Conservation (phyloP, 1,139 yeast species). For the Saccharomycopsis crataegensis region DNA sequence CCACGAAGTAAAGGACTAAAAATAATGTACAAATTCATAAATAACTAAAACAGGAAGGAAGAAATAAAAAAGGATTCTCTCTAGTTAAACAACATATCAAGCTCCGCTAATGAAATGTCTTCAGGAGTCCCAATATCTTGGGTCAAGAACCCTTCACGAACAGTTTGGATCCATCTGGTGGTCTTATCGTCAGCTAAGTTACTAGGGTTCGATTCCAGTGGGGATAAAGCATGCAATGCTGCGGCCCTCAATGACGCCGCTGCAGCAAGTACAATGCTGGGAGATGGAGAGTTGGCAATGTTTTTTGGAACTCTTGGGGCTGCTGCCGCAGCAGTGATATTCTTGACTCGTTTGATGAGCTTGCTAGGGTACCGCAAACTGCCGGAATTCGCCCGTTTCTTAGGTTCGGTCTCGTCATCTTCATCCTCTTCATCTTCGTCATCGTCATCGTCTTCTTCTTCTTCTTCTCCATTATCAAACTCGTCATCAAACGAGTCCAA, state of each 20-base stretch:
- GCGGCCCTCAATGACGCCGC: conserved; percentile 73
- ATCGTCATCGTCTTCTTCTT: conserved; percentile 27
- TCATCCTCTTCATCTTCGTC: conserved; percentile 20
- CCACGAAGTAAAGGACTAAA: neutral
- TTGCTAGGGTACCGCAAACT: conserved; percentile 8
- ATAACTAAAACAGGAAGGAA: neutral
- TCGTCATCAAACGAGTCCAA: conserved; percentile 38
- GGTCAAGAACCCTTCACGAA: conserved; percentile 60
- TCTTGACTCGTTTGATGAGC: conserved; percentile 12
- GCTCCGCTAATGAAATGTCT: conserved; percentile 62
- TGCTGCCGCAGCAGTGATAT: conserved; percentile 72
- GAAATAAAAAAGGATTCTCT: conserved; percentile 2
- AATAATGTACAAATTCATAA: too few species aligned
- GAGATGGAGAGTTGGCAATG: conserved; percentile 46
- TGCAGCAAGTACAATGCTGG: conserved; percentile 55
- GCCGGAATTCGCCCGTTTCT: conserved; percentile 47
- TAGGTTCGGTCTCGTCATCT: conserved; percentile 36
- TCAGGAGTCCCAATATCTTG: conserved; percentile 76
- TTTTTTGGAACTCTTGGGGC: conserved; percentile 66
- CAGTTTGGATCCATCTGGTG: conserved; percentile 61
- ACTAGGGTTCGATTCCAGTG: conserved; percentile 20
- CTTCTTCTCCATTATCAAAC: conserved; percentile 35
- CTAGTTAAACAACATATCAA: conserved; percentile 52
- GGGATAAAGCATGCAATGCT: conserved; percentile 35
- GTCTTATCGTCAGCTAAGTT: conserved; percentile 27